These are phyloP conservation scores for Phaffomyces opuntiae DNA, from an alignment of 805 yeast species.

Conservation along the genomic window DNA sequence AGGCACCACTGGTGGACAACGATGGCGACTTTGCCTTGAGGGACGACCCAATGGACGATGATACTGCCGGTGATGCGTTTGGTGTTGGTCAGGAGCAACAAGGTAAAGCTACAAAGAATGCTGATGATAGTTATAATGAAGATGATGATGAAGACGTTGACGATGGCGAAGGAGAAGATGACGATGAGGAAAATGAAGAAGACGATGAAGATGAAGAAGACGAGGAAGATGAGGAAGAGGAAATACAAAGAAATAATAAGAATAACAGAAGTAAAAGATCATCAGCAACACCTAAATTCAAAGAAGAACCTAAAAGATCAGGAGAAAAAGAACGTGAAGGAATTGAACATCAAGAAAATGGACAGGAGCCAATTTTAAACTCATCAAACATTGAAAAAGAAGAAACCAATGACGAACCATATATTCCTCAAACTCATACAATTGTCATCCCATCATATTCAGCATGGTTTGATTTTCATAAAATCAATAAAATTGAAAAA, in stretches of 20 bases:
- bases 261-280: too few species aligned
- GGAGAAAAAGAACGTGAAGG: too few species aligned
- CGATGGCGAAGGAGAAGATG: constrained; percentile 1
- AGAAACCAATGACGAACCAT: constrained; percentile 16
- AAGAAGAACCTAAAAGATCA: too few species aligned
- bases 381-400: background rate
- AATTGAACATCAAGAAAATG: constrained; percentile 2
- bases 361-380: constrained; percentile 2
- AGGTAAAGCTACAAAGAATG: constrained; percentile 2
- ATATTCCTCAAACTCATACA: constrained; percentile 63
- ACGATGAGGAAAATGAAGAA: constrained; percentile 9
- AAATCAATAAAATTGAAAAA: constrained; percentile 69
- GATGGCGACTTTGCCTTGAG: background rate
- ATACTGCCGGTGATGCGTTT: too few species aligned
- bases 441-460: constrained; percentile 84
- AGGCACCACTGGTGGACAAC: background rate
- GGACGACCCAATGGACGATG: too few species aligned
- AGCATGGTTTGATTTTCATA: constrained; percentile 73
- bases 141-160: constrained; percentile 7
- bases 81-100: background rate
- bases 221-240: too few species aligned
- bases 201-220: background rate
- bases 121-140: constrained; percentile 13
- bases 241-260: too few species aligned
- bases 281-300: too few species aligned